phyloP scores from a whole-genome alignment of 2,329 filamentous ascomycete species.

The Paecilomyces fulvus region DNA sequence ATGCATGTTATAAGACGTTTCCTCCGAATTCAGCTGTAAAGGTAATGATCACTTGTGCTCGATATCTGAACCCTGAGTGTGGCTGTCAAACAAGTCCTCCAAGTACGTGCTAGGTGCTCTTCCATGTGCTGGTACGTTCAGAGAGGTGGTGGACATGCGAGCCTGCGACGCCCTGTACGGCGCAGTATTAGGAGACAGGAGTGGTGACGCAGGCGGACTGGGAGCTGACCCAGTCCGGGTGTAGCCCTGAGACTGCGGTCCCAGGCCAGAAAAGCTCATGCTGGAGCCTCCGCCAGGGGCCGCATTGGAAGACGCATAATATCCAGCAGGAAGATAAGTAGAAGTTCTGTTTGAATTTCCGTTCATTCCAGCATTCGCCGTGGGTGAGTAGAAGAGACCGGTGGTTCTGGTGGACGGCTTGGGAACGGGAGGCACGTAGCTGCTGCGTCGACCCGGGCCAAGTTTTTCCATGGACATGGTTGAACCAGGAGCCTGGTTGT shows the following conservation, averaged over 20 bases:
- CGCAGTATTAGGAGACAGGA: conserved; percentile 38
- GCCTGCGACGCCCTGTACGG: conserved; percentile 21
- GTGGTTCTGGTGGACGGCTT: conserved; percentile 49
- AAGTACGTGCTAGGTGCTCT: conserved; percentile 82
- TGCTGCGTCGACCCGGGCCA: conserved; percentile 24
- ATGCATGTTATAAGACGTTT: not conserved
- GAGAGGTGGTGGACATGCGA: conserved; percentile 46
- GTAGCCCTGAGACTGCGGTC: conserved; percentile 50
- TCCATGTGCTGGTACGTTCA: conserved; percentile 57
- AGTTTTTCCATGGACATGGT: conserved; percentile 50
- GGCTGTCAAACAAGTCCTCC: conserved; percentile 79
- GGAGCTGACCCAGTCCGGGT: conserved; percentile 41
- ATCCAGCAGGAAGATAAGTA: conserved; percentile 76
- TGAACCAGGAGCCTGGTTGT: conserved; percentile 20
- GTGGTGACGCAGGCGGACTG: conserved; percentile 59
- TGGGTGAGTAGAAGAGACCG: conserved; percentile 92
- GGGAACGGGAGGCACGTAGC: conserved; percentile 24
- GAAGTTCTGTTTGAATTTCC: conserved; percentile 60
- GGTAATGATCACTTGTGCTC: not conserved
- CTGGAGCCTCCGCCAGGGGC: conserved; percentile 32
- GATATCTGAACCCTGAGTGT: conserved; percentile 29
- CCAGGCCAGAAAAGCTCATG: conserved; percentile 50
- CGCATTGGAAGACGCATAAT: conserved; percentile 66
- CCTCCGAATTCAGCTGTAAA: not conserved
- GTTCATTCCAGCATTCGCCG: conserved; percentile 55